Conservation (phyloP, 2,329 filamentous ascomycete genomes). For the Talaromyces piceae region DNA sequence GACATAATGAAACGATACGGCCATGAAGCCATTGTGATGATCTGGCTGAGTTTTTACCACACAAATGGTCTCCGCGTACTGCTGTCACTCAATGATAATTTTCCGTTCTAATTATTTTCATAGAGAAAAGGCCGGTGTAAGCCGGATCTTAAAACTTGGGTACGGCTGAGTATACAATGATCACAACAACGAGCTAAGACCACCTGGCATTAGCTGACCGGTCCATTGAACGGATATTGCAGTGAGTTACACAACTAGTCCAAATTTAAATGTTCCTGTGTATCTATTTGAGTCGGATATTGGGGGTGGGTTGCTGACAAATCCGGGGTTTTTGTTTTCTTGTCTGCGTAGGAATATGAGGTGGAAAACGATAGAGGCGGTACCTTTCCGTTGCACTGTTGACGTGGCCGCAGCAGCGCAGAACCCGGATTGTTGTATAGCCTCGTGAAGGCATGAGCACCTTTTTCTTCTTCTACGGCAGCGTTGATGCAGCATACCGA, state of each 20-base stretch:
- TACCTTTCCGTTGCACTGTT: neutral
- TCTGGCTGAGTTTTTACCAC: neutral
- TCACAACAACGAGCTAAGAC: neutral
- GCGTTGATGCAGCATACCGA: too few species aligned
- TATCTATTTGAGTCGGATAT: neutral
- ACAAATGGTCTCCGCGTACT: too few species aligned
- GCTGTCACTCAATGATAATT: too few species aligned
- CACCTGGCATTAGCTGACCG: neutral
- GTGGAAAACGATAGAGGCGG: neutral
- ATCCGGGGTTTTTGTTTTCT: neutral
- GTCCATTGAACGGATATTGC: neutral
- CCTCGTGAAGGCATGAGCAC: too few species aligned
- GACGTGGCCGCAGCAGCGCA: neutral
- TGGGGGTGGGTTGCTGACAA: neutral
- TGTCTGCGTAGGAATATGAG: neutral
- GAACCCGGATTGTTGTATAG: too few species aligned
- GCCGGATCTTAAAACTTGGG: neutral
- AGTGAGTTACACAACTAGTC: neutral
- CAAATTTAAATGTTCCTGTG: neutral
- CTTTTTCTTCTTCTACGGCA: too few species aligned
- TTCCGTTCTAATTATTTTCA: too few species aligned
- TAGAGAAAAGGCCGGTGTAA: too few species aligned
- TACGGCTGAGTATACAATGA: neutral
- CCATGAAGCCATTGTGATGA: slow-evolving; percentile 22
- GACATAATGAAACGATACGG: slow-evolving; percentile 46